Evolutionary conservation across 139 green algal genomes (phyloP).

Genomic region (Diplosphaera chodatii): DNA sequence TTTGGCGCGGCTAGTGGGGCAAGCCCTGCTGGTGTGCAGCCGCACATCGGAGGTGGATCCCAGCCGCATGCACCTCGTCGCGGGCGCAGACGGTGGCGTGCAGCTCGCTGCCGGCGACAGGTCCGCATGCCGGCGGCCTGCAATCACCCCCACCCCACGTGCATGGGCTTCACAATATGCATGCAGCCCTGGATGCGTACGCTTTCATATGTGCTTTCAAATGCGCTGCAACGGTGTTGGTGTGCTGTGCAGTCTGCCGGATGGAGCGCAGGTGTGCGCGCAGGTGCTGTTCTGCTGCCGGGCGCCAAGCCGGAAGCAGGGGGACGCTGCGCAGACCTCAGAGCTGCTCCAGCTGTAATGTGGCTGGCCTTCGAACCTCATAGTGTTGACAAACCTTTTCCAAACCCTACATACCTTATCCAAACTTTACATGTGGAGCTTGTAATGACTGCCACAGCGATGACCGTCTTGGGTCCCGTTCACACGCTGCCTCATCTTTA

Average conservation of each 20-base stretch:
- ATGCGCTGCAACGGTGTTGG: no score
- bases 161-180: no score
- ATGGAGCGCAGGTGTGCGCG: conserved; percentile 13
- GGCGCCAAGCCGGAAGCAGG: conserved; percentile 32
- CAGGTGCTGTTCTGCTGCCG: conserved; percentile 54
- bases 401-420: no score
- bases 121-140: background rate
- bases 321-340: background rate
- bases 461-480: no score
- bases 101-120: conserved; percentile 26
- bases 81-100: conserved; percentile 9
- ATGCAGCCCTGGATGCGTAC: no score
- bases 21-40: conserved; percentile 63
- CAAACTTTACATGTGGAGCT: no score
- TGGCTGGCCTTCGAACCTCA: no score
- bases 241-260: background rate
- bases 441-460: no score
- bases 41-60: conserved; percentile 3
- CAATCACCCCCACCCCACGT: no score
- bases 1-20: conserved; percentile 34
- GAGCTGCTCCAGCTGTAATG: conserved; percentile 27
- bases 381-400: no score
- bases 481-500: no score
- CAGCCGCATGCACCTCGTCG: conserved; percentile 37
- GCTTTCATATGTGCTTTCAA: no score